Conservation (phyloP, 192 early-diverging fungal species). For the Lunasporangiospora selenospora region DNA sequence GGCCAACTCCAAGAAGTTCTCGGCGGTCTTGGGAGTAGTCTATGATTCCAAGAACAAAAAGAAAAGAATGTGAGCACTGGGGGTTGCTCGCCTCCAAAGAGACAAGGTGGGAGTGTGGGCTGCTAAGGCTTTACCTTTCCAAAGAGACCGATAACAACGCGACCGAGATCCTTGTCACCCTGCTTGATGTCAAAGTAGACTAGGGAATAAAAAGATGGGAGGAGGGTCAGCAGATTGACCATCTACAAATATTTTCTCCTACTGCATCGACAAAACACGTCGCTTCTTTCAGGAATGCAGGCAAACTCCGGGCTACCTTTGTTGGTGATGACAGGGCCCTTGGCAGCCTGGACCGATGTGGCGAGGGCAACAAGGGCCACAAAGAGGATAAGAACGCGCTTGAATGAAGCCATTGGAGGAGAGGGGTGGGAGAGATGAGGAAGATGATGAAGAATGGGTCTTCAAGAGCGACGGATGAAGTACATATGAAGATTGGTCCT, state of each 20-base stretch:
- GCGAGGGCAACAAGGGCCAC: conserved; percentile 26
- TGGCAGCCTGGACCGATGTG: conserved; percentile 44
- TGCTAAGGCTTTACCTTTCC: conserved; percentile 55
- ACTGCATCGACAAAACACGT: no score
- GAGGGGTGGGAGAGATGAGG: no score
- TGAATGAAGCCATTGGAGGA: conserved; percentile 47
- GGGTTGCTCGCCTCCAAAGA: conserved; percentile 58
- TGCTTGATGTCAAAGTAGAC: conserved; percentile 92
- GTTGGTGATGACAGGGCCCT: conserved; percentile 75
- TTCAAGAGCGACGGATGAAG: no score
- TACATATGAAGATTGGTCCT: no score
- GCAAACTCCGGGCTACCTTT: no score
- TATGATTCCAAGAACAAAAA: background rate
- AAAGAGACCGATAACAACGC: conserved; percentile 75
- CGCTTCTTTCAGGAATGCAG: no score
- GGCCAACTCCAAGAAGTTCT: conserved; percentile 94
- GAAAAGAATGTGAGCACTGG: conserved; percentile 25
- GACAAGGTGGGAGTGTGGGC: conserved; percentile 45
- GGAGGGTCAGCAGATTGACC: no score
- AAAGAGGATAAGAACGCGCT: conserved; percentile 26
- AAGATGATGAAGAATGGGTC: no score
- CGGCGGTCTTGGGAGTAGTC: conserved; percentile 73
- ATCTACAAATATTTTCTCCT: no score
- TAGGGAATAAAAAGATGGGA: conserved; percentile 1
- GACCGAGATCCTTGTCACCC: conserved; percentile 73